Percentiles rank a stretch among this genome's conserved stretches.
Evolutionary conservation across 371 early-diverging fungal species (phyloP).

Genomic region (Apophysomyces ossiformis): DNA sequence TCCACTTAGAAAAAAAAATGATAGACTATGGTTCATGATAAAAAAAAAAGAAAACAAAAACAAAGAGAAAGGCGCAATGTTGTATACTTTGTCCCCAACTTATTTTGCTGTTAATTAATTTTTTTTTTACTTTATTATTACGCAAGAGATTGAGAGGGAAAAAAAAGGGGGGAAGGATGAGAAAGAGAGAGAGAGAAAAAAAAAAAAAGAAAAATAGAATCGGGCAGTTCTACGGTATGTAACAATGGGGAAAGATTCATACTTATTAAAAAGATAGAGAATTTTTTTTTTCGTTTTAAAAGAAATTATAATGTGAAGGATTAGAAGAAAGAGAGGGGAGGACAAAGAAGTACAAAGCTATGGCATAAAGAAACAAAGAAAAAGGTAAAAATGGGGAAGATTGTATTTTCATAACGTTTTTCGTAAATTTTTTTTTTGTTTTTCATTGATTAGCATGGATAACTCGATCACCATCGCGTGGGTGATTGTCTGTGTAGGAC

Average conservation of each 20-base stretch:
- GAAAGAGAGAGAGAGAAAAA: not conserved
- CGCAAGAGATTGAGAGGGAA: not conserved
- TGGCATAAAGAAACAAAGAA: not conserved
- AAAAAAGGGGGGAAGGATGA: not conserved
- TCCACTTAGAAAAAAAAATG: not conserved
- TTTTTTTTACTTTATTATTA: not conserved
- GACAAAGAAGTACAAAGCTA: not conserved
- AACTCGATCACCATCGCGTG: conserved; percentile 3
- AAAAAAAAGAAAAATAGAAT: not conserved
- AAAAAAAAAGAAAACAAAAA: too few relatives aligned
- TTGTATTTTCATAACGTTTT: too few relatives aligned
- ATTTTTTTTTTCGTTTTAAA: too few relatives aligned
- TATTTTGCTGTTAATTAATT: not conserved
- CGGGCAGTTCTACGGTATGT: not conserved
- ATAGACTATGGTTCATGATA: not conserved
- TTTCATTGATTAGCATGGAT: conserved; percentile 3
- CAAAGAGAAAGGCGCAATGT: not conserved
- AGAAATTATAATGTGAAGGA: too few relatives aligned
- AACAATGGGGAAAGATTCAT: too few relatives aligned
- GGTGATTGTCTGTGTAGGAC: conserved; percentile 3
- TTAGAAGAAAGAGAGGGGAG: not conserved
- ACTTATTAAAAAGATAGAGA: too few relatives aligned
- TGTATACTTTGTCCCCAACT: not conserved
- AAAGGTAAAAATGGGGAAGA: not conserved
- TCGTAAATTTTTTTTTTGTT: not conserved